Evolutionary conservation across 179 eudicot species (phyloP).

Genomic region (Beta macrorhiza): DNA sequence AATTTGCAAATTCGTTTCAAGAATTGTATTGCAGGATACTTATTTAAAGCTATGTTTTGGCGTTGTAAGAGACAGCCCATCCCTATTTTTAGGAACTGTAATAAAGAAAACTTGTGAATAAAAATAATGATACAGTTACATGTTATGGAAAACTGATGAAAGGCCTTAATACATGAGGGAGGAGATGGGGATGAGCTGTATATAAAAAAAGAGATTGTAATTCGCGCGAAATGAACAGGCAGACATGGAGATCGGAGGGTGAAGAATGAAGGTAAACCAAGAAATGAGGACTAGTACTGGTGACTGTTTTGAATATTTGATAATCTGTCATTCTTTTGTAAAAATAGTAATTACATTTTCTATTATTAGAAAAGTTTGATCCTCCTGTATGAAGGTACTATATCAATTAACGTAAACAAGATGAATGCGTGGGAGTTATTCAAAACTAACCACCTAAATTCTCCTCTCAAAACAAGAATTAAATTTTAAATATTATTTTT

Average conservation of each 20-base stretch:
- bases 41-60: too few relatives aligned
- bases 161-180: background rate
- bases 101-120: too few relatives aligned
- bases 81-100: too few relatives aligned
- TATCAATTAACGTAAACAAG: slow-evolving; percentile 32
- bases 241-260: background rate
- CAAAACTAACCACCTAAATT: slow-evolving; percentile 19
- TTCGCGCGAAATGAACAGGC: background rate
- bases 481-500: background rate
- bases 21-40: too few relatives aligned
- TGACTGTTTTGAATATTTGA: background rate
- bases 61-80: too few relatives aligned
- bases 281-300: background rate
- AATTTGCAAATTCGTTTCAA: too few relatives aligned
- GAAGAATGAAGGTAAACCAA: background rate
- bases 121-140: too few relatives aligned
- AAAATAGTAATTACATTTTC: background rate
- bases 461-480: background rate
- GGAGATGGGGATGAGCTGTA: background rate
- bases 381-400: slow-evolving; percentile 22
- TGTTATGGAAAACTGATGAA: background rate
- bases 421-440: slow-evolving; percentile 39
- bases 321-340: background rate
- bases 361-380: slow-evolving; percentile 24
- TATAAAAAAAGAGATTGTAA: background rate